Percentiles rank a stretch among this genome's conserved stretches.
phyloP scores from a whole-genome alignment of 2,329 filamentous ascomycete genomes.

The Pestalotiopsis sp. region DNA sequence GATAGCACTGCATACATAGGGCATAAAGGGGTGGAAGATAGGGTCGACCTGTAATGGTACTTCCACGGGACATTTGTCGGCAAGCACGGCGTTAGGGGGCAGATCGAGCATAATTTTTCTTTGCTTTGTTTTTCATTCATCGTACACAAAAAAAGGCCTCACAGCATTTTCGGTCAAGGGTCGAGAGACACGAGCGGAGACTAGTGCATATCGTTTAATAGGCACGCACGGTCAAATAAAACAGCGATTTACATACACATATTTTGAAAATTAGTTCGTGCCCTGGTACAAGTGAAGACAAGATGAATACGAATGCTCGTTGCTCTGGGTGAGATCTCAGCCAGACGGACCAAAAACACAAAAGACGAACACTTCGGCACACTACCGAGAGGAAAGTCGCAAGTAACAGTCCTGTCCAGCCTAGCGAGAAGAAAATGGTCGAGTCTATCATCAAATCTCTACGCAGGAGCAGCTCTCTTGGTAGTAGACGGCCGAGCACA shows the following conservation, averaged over 20 bases:
- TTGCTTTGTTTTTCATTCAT: background rate
- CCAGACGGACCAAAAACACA: no score
- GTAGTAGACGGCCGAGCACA: no score
- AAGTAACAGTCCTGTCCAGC: no score
- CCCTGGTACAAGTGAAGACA: no score
- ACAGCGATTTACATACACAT: background rate
- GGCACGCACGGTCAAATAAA: background rate
- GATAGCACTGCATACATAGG: background rate
- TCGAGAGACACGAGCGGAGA: background rate
- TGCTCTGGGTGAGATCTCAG: no score
- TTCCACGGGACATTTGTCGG: background rate
- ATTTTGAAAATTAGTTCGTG: no score
- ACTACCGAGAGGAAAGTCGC: no score
- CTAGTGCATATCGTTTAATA: background rate
- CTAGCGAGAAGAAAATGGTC: no score
- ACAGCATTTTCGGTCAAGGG: background rate
- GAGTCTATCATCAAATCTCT: no score
- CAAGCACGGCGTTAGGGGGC: background rate
- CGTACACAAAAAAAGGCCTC: background rate
- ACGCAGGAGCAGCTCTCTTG: no score
- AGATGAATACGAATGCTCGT: no score
- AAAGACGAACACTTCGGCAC: no score
- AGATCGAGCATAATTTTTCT: slow-evolving; percentile 3
- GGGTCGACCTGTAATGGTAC: background rate
- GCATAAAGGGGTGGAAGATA: background rate